These are phyloP conservation scores for Diaporthe ilicicola DNA, from an alignment of 2,329 filamentous ascomycete genomes.

Conservation along the genomic window DNA sequence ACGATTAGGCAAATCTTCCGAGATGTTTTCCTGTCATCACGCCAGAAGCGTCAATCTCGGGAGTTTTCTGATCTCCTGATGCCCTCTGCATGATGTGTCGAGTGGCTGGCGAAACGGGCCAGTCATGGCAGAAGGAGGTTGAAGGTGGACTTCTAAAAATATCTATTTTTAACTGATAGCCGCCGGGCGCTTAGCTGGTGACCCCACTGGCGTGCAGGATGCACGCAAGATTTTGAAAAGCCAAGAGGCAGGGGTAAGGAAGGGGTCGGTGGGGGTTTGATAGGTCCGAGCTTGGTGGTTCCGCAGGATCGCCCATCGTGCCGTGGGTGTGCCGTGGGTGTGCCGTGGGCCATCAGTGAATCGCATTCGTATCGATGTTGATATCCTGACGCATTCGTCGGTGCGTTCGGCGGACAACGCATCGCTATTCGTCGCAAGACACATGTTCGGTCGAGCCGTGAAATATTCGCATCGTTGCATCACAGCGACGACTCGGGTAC, in stretches of 20 bases:
- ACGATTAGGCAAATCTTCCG: background rate
- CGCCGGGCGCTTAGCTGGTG: slow-evolving; percentile 29
- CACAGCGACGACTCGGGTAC: slow-evolving; percentile 13
- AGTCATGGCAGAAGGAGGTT: slow-evolving; percentile 2
- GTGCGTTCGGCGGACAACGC: background rate
- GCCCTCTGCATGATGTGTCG: background rate
- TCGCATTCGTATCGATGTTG: background rate
- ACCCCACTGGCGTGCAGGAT: slow-evolving; percentile 21
- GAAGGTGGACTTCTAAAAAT: slow-evolving; percentile 15
- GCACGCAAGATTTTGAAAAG: slow-evolving; percentile 16
- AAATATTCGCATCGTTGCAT: slow-evolving; percentile 13
- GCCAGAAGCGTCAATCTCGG: slow-evolving; percentile 10
- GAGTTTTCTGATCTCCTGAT: background rate
- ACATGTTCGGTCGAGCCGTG: slow-evolving; percentile 3
- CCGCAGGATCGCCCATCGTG: slow-evolving; percentile 7
- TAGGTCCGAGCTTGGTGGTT: slow-evolving; percentile 11
- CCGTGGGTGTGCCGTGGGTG: background rate
- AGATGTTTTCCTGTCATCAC: background rate
- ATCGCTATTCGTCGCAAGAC: background rate
- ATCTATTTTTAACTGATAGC: slow-evolving; percentile 28
- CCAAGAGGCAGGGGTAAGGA: slow-evolving; percentile 8
- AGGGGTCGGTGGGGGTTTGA: slow-evolving; percentile 20
- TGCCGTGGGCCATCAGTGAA: slow-evolving; percentile 2
- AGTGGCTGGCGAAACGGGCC: slow-evolving; percentile 11
- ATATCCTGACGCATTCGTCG: background rate